Conservation (phyloP, 768 basidiomycete species). For the Auricularia sp. region DNA sequence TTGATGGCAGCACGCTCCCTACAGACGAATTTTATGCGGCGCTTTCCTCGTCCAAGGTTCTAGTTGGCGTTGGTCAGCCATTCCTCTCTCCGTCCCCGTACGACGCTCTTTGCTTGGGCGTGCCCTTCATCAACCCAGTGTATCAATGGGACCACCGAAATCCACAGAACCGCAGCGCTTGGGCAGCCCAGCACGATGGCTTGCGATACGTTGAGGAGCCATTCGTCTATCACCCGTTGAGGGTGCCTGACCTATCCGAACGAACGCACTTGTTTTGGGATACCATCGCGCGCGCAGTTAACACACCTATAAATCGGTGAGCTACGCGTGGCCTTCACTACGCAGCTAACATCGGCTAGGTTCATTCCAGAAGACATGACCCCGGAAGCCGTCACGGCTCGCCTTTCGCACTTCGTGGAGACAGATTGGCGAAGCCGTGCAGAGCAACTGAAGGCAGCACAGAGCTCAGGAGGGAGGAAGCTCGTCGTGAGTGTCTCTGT, state of each 20-base stretch:
- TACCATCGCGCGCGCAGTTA: constrained; percentile 3
- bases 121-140: constrained; percentile 23
- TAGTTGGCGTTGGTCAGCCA: constrained; percentile 9
- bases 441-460: neutral
- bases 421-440: constrained; percentile 1
- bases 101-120: constrained; percentile 12
- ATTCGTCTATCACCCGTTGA: constrained; percentile 16
- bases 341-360: neutral
- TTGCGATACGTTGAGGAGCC: constrained; percentile 12
- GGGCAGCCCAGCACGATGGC: constrained; percentile 17
- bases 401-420: neutral
- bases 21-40: neutral
- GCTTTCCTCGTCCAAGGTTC: neutral
- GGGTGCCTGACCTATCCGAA: neutral
- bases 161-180: constrained; percentile 14
- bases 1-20: neutral
- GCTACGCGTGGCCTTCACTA: neutral
- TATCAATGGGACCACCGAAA: constrained; percentile 12
- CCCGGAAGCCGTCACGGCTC: neutral
- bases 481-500: neutral
- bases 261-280: neutral
- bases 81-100: constrained; percentile 9
- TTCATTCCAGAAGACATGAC: constrained; percentile 2
- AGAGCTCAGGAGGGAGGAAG: neutral
- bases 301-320: neutral